Percentiles rank a stretch among this genome's conserved stretches.
Evolutionary conservation across 805 yeast species (phyloP).

Genomic region (Saturnispora bothae): DNA sequence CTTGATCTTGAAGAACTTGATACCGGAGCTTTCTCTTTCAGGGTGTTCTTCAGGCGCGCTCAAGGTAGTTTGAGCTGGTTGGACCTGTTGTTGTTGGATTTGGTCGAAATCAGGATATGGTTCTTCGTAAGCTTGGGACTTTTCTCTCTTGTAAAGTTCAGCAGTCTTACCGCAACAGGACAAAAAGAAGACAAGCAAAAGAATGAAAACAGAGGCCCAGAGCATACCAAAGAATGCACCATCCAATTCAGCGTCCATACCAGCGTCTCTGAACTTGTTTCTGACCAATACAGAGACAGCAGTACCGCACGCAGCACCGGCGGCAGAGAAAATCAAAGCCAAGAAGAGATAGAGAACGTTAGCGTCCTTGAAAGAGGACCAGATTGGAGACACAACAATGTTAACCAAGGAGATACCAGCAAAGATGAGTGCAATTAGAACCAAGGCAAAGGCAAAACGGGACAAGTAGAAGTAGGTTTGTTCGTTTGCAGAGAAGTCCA

Average conservation of each 20-base stretch:
- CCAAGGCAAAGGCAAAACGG: conserved; percentile 55
- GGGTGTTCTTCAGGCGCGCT: conserved; percentile 17
- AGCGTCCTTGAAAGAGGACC: conserved; percentile 43
- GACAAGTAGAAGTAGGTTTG: conserved; percentile 52
- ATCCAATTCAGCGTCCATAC: conserved; percentile 40
- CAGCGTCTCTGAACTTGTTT: conserved; percentile 48
- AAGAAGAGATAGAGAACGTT: conserved; percentile 40
- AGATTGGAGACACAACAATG: conserved; percentile 46
- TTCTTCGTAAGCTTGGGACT: conserved; percentile 16
- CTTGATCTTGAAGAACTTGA: conserved; percentile 68
- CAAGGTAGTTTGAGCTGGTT: conserved; percentile 14
- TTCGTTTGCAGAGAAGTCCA: conserved; percentile 42
- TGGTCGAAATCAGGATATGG: neutral
- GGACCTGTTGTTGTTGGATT: conserved; percentile 9
- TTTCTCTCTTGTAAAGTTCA: conserved; percentile 42
- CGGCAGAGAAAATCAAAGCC: conserved; percentile 44
- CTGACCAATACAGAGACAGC: conserved; percentile 71
- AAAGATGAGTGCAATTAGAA: conserved; percentile 50
- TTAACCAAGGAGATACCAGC: conserved; percentile 51
- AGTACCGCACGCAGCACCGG: conserved; percentile 62
- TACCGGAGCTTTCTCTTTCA: conserved; percentile 45
- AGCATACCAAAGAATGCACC: conserved; percentile 47
- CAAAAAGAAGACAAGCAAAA: conserved; percentile 40
- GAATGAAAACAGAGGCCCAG: conserved; percentile 59
- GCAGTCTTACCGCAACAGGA: conserved; percentile 41